These are phyloP conservation scores for Symbiodinium pilosum DNA, from an alignment of 73 alveolate species.

Conservation along the genomic window DNA sequence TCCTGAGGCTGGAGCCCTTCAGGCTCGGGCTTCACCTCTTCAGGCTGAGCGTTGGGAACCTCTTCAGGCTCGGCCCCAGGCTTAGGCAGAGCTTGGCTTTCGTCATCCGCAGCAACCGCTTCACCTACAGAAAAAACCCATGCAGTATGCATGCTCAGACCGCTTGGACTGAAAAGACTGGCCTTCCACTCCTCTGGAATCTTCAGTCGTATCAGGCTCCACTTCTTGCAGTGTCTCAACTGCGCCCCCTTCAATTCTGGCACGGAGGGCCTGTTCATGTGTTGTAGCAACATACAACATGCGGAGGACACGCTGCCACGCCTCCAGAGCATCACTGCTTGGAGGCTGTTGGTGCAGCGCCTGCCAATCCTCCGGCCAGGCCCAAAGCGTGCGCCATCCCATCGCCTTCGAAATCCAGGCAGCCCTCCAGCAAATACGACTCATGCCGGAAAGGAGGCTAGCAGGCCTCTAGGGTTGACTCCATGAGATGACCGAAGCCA, in stretches of 20 bases:
- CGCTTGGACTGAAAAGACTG: neutral
- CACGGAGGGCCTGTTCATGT: neutral
- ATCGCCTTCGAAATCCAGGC: neutral
- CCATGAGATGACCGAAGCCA: neutral
- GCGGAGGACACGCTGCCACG: neutral
- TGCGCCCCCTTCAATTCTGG: neutral
- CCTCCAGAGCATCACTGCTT: neutral
- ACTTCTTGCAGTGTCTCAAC: neutral
- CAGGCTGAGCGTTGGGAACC: neutral
- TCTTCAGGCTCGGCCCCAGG: neutral
- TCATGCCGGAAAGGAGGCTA: neutral
- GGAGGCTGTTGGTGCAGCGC: neutral
- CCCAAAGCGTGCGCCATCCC: slow-evolving; percentile 71
- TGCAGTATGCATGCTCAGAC: too few species aligned
- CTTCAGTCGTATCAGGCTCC: neutral
- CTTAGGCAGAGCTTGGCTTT: neutral
- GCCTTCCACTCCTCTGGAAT: neutral
- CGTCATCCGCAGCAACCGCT: neutral
- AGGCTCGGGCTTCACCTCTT: neutral
- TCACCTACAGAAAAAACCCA: too few species aligned
- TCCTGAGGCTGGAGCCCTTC: neutral
- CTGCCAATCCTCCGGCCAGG: slow-evolving; percentile 39
- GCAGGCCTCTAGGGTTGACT: slow-evolving; percentile 11
- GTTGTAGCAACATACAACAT: neutral
- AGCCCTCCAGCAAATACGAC: neutral